Evolutionary conservation across 2,329 filamentous ascomycete genomes (phyloP), one percentile per base, ranked within the genome.

Genomic region (Diaporthe batatas): DNA sequence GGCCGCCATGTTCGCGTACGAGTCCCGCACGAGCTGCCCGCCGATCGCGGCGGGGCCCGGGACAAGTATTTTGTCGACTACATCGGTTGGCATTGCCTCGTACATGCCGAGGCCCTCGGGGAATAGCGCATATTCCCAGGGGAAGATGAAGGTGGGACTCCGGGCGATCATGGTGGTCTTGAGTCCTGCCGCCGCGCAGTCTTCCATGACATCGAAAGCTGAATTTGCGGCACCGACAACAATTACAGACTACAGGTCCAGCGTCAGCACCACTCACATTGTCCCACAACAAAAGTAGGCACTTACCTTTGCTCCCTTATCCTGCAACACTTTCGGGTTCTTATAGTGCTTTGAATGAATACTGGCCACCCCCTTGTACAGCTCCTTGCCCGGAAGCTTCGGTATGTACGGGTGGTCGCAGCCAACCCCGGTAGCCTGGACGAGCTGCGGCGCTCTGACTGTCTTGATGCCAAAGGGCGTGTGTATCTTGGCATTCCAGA

Each of bases 341-440:
- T 79, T 79, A 77, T 86, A 86, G 59, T 82, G 75, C 23, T 78
- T 81, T 2, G 83, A 83, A 76, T 88, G 86, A 72, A 86, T 84
- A 4, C 83, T 74, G 5, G 42, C 25, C 18, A 77, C 76, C 4
- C 86, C 86, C 55, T 81, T 79, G 77, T 87, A 88, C 1, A 76
- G 62, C 0, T 82, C 79, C 71, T 82, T 80, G 7, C 83, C 82
- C 0, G 81, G 77, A 68, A 88, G 82, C 0, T 77, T 77, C 0
- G 85, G 85, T 6, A 85, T 75, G 11, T 79, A 79, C 6, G 85
- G 81, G 68, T 77, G 72, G 11, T 84, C 81, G 0, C 84, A 82
- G 5, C 81, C 83, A 69, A 86, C 80, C 4, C 86, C 86, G 1
- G 85, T 87, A 36, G 82, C 83, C 77, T 85, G 84, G 14, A 88